Conservation (phyloP, 345 rosid species). For the Gossypium raimondii region DNA sequence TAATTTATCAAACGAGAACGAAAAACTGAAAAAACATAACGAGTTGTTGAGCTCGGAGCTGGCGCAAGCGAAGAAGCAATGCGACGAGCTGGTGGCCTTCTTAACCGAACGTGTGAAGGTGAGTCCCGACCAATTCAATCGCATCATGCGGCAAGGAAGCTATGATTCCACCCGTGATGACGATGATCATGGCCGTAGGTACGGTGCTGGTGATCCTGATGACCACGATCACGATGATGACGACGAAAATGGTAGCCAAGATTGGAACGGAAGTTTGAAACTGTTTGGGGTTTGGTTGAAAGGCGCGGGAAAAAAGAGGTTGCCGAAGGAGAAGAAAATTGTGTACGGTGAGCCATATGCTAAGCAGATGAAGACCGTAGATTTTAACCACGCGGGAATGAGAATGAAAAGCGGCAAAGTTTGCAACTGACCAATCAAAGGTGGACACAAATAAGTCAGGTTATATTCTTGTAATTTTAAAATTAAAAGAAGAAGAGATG, state of each 20-base stretch:
- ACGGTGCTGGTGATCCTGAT: conserved; percentile 16
- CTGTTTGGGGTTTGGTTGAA: conserved; percentile 82
- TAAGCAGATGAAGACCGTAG: conserved; percentile 41
- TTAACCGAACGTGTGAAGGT: conserved; percentile 57
- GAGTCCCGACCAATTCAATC: conserved; percentile 59
- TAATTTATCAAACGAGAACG: conserved; percentile 68
- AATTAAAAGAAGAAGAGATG: background rate
- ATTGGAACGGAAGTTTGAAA: conserved; percentile 47
- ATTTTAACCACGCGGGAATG: conserved; percentile 39
- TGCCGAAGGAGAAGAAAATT: conserved; percentile 49
- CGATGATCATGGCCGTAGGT: conserved; percentile 19
- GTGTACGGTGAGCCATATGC: conserved; percentile 46
- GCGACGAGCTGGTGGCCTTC: conserved; percentile 64
- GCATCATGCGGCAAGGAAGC: conserved; percentile 49
- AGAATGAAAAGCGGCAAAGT: conserved; percentile 55
- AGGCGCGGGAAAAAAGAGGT: conserved; percentile 53
- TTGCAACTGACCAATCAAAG: conserved; percentile 37
- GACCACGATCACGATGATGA: conserved; percentile 4
- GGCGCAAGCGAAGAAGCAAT: conserved; percentile 68
- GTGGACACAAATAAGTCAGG: background rate
- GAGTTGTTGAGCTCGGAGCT: conserved; percentile 64
- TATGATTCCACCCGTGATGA: conserved; percentile 20
- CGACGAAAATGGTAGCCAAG: conserved; percentile 16
- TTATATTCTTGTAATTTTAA: background rate
- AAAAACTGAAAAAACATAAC: conserved; percentile 71